These are phyloP conservation scores for Nyssa sinensis DNA, from an alignment of 148 eudicot genomes.

Conservation along the genomic window DNA sequence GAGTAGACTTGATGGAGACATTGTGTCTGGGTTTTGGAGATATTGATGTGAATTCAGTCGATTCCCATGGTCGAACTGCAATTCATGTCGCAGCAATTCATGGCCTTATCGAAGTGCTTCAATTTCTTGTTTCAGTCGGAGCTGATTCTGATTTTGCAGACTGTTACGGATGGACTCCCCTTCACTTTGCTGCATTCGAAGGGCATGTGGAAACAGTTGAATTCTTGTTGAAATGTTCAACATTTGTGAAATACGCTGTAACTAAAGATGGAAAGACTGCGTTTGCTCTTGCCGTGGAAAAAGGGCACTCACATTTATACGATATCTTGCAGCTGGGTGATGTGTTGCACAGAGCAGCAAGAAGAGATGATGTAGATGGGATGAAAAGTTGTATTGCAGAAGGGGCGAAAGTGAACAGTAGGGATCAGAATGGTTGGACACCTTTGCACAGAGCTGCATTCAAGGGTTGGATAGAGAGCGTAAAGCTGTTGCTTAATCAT, in stretches of 20 bases:
- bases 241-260: slow-evolving; percentile 29
- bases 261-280: slow-evolving; percentile 40
- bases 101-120: slow-evolving; percentile 21
- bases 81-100: slow-evolving; percentile 39
- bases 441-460: slow-evolving; percentile 53
- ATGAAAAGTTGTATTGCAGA: slow-evolving; percentile 36
- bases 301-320: slow-evolving; percentile 26
- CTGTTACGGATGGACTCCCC: slow-evolving; percentile 34
- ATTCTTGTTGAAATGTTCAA: slow-evolving; percentile 21
- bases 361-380: slow-evolving; percentile 26
- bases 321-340: slow-evolving; percentile 36
- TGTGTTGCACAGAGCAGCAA: slow-evolving; percentile 41
- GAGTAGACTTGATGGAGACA: slow-evolving; percentile 33
- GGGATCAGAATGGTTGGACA: slow-evolving; percentile 59
- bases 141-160: slow-evolving; percentile 33
- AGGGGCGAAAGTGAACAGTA: slow-evolving; percentile 37
- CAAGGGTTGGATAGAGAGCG: slow-evolving; percentile 42
- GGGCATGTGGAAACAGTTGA: slow-evolving; percentile 32
- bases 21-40: slow-evolving; percentile 23
- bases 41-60: slow-evolving; percentile 30
- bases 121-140: slow-evolving; percentile 37
- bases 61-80: slow-evolving; percentile 35
- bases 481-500: slow-evolving; percentile 33
- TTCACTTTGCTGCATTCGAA: slow-evolving; percentile 31
- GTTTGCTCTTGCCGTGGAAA: slow-evolving; percentile 32